A percentile compares a stretch with the other conserved stretches of the same genome.
Evolutionary conservation across 2,329 filamentous ascomycete genomes (phyloP).

Genomic region (Calonectria montana): DNA sequence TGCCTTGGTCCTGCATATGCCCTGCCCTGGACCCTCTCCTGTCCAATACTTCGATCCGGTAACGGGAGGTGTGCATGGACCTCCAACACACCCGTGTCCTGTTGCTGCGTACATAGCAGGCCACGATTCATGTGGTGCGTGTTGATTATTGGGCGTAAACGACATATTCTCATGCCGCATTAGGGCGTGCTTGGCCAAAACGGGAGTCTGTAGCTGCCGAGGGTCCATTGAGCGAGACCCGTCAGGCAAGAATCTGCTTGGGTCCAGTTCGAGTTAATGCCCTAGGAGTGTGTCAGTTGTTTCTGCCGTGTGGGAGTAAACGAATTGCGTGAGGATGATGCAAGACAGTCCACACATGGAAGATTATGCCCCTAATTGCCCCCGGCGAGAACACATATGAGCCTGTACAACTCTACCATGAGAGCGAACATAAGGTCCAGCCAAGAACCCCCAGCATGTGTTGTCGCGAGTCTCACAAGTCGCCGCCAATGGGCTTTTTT

Average conservation of each 20-base stretch:
- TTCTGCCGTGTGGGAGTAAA: not conserved
- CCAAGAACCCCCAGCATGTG: not conserved
- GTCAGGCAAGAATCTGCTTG: not conserved
- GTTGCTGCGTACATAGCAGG: not conserved
- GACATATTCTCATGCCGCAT: not conserved
- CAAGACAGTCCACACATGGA: not conserved
- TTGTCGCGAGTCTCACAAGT: not conserved
- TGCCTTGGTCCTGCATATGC: slow-evolving; percentile 10
- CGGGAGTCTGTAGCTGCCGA: not conserved
- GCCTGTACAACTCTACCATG: slow-evolving; percentile 9
- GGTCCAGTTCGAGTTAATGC: not conserved
- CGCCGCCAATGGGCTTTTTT: not conserved
- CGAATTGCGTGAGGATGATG: not conserved
- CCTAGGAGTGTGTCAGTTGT: not conserved
- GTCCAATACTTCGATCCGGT: slow-evolving; percentile 17
- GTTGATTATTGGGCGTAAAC: slow-evolving; percentile 1
- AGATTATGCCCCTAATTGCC: not conserved
- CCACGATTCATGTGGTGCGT: not conserved
- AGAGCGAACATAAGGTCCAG: not conserved
- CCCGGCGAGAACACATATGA: not conserved
- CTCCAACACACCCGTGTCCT: slow-evolving; percentile 20
- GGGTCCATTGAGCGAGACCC: not conserved
- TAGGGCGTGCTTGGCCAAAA: not conserved
- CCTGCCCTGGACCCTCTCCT: slow-evolving; percentile 2
- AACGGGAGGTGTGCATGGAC: slow-evolving; percentile 19